A percentile compares a stretch with the other conserved stretches of the same genome.
Evolutionary conservation across 345 rosid genomes (phyloP).

Genomic region (Pugionium dolabratum): DNA sequence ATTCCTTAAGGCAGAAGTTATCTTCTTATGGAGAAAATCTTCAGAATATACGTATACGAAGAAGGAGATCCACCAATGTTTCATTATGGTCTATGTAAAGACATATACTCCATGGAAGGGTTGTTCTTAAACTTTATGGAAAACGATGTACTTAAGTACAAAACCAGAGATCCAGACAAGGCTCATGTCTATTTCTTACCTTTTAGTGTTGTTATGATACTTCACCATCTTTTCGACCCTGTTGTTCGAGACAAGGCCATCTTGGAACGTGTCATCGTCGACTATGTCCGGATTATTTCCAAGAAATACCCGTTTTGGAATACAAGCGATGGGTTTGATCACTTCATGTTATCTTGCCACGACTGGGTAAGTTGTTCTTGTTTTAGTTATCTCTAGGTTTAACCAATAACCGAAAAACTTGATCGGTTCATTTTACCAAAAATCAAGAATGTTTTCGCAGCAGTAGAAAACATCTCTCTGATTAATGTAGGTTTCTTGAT

Average conservation of each 20-base stretch:
- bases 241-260: conserved; percentile 43
- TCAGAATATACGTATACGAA: conserved; percentile 60
- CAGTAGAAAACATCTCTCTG: too few species aligned
- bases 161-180: conserved; percentile 52
- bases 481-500: too few species aligned
- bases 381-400: not conserved
- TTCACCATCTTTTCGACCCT: conserved; percentile 52
- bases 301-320: conserved; percentile 69
- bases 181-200: conserved; percentile 74
- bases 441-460: too few species aligned
- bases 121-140: conserved; percentile 57
- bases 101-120: conserved; percentile 67
- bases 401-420: not conserved
- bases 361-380: conserved; percentile 59
- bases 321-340: conserved; percentile 75
- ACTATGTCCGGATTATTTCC: conserved; percentile 51
- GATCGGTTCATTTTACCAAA: not conserved
- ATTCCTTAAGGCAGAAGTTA: conserved; percentile 50
- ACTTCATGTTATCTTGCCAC: conserved; percentile 80
- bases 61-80: conserved; percentile 73
- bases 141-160: conserved; percentile 38
- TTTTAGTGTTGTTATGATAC: conserved; percentile 68
- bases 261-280: conserved; percentile 51
- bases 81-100: conserved; percentile 64
- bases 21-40: conserved; percentile 57